Evolutionary conservation across 2,329 filamentous ascomycete genomes (phyloP).

Genomic region (Fusarium citri): DNA sequence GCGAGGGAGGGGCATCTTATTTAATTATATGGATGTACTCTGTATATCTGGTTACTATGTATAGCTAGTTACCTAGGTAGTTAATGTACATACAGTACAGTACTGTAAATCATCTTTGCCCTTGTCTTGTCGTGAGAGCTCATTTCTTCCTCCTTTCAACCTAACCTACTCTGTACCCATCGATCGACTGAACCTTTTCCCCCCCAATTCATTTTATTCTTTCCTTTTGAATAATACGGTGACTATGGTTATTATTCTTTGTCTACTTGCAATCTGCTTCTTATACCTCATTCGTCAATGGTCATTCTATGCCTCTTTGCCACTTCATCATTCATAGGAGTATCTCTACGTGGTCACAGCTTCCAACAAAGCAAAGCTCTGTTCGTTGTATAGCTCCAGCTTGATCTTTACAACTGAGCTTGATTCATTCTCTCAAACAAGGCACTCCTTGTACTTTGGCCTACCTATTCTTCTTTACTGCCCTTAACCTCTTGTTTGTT

Average conservation of each 20-base stretch:
- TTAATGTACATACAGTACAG: not conserved
- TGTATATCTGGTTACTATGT: not conserved
- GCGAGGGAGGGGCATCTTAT: not conserved
- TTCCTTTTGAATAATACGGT: constrained; percentile 8
- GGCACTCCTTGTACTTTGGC: constrained; percentile 2
- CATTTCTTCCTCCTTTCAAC: constrained; percentile 37
- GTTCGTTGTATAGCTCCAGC: constrained; percentile 8
- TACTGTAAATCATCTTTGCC: not conserved
- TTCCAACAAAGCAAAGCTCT: constrained; percentile 16
- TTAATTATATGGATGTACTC: not conserved
- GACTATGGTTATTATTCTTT: constrained; percentile 41
- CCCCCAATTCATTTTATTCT: constrained; percentile 4
- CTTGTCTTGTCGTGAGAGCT: constrained; percentile 8
- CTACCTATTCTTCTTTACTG: not conserved
- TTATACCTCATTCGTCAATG: constrained; percentile 35
- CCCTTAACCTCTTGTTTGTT: constrained; percentile 7
- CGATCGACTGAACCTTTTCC: constrained; percentile 3
- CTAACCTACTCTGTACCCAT: not conserved
- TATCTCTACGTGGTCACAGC: constrained; percentile 14
- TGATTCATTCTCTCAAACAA: not conserved
- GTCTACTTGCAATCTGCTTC: constrained; percentile 30
- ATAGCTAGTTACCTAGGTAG: not conserved
- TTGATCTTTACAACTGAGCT: not conserved
- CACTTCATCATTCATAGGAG: constrained; percentile 29
- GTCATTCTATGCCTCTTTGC: constrained; percentile 33